These are phyloP conservation scores for Saussurea involucrata DNA, from an alignment of 129 eudicot species.

Conservation along the genomic window DNA sequence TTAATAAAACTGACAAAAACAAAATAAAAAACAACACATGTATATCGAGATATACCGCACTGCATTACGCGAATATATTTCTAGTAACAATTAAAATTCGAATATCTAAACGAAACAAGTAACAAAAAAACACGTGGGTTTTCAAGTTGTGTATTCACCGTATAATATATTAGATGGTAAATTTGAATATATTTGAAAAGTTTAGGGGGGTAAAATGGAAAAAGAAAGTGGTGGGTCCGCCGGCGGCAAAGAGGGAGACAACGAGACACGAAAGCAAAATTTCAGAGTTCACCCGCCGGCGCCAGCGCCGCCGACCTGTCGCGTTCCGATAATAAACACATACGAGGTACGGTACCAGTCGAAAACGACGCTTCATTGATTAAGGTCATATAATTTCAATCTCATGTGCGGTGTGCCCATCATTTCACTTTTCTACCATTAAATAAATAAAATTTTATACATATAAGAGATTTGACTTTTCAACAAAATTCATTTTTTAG, in stretches of 20 bases:
- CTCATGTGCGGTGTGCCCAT: conserved; percentile 8
- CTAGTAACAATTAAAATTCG: too few relatives aligned
- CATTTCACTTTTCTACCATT: background rate
- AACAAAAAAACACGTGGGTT: background rate
- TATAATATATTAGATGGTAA: background rate
- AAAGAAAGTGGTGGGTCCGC: background rate
- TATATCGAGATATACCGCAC: too few relatives aligned
- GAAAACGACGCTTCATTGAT: conserved; percentile 22
- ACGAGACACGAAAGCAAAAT: conserved; percentile 18
- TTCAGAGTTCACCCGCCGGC: conserved; percentile 6
- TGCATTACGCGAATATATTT: too few relatives aligned
- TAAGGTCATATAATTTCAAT: background rate
- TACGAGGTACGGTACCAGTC: conserved; percentile 22
- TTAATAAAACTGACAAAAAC: too few relatives aligned
- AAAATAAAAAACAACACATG: too few relatives aligned
- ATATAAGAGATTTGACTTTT: too few relatives aligned
- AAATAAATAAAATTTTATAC: too few relatives aligned
- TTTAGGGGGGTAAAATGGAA: background rate
- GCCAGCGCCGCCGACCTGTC: conserved; percentile 35
- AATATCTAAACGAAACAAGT: too few relatives aligned
- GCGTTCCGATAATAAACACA: conserved; percentile 9
- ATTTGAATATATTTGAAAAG: background rate
- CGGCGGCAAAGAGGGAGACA: conserved; percentile 22
- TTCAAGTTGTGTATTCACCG: background rate
- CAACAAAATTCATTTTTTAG: too few relatives aligned